Evolutionary conservation across 805 yeast genomes (phyloP).

Genomic region (Monosporozyma aerobia): DNA sequence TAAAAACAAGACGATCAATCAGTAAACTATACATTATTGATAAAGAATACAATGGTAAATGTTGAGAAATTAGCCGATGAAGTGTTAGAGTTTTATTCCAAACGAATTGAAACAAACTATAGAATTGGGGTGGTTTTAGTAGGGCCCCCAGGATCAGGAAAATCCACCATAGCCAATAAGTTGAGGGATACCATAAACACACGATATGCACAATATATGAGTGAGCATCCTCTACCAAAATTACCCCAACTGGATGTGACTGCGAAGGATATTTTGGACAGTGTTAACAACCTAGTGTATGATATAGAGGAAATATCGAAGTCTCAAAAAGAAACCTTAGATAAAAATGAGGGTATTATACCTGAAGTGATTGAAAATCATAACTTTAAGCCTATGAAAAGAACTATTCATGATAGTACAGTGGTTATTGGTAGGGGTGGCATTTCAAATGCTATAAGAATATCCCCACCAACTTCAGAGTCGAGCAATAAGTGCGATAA

Average conservation of each 20-base stretch:
- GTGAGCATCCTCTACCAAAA: neutral
- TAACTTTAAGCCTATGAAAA: slow-evolving; percentile 15
- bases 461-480: slow-evolving; percentile 1
- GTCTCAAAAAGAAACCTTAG: slow-evolving; percentile 8
- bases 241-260: neutral
- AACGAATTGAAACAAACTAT: slow-evolving; percentile 23
- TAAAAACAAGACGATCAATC: no score
- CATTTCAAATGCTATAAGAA: slow-evolving; percentile 18
- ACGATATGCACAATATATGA: slow-evolving; percentile 8
- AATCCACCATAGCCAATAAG: slow-evolving; percentile 51
- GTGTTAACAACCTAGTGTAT: neutral
- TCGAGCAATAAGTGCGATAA: neutral
- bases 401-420: slow-evolving; percentile 11
- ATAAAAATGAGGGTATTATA: slow-evolving; percentile 10
- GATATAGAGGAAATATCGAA: neutral
- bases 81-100: slow-evolving; percentile 22
- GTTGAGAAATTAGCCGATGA: slow-evolving; percentile 26
- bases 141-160: slow-evolving; percentile 84
- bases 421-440: slow-evolving; percentile 27
- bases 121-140: slow-evolving; percentile 51
- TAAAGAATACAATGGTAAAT: slow-evolving; percentile 16
- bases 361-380: slow-evolving; percentile 17
- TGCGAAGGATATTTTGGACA: neutral
- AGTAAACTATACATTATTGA: neutral
- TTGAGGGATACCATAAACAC: slow-evolving; percentile 37